Evolutionary conservation across 2,329 filamentous ascomycete species (phyloP), one percentile per base, ranked within the genome.

Genomic region (Pseudogymnoascus pannorum): DNA sequence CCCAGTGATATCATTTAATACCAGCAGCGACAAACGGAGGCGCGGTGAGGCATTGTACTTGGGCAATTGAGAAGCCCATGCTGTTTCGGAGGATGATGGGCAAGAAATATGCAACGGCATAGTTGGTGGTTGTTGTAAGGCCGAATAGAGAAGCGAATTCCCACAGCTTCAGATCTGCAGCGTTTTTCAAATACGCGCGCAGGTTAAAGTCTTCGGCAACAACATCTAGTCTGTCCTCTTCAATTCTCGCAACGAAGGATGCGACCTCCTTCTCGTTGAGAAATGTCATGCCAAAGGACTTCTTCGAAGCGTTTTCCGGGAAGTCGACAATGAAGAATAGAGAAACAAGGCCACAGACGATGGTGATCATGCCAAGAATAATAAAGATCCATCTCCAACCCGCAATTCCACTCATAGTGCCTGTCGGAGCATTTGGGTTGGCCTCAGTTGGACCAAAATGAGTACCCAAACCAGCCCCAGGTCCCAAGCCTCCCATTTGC

Each of bases 101-200:
- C 3, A 92, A 75, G 70, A 92, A 93, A 73, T 89, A 93, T 2
- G 88, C 87, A 7, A 94, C 81, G 0, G 89, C 85, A 71, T 94
- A 94, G 1, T 81, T 81, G 58, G 89, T 82, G 9, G 88, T 89
- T 0, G 89, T 91, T 1, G 83, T 82, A 72, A 83, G 84, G 75
- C 85, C 84, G 70, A 82, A 83, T 66, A 86, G 78, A 66, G 85
- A 66, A 60, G 79, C 83, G 67, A 85, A 87, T 0, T 73, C 78
- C 86, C 86, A 88, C 62, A 87, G 76, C 71, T 82, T 83, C 76
- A 75, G 78, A 73, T 86, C 81, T 2, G 68, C 63, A 1, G 76
- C 79, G 20, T 76, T 75, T 12, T 71, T 63, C 12, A 84, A 65
- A 69, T 85, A 84, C 57, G 73, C 75, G 4, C 63, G 58, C 3